Conservation (phyloP, 1,284 basidiomycete genomes). For the Quambalaria eucalypti region DNA sequence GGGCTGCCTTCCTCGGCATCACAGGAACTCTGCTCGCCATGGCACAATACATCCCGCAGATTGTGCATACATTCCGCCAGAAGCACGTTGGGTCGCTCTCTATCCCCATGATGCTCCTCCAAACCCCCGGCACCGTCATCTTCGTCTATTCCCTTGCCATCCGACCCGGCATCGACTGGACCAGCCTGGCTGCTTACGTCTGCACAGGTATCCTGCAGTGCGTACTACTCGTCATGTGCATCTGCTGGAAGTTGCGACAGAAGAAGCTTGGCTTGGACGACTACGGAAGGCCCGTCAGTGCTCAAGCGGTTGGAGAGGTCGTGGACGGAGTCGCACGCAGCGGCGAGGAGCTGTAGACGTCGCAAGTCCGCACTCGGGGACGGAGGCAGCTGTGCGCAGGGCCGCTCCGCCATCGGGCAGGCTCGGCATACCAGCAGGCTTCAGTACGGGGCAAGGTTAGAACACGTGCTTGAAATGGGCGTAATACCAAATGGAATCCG, state of each 20-base stretch:
- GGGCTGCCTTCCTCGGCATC: slow-evolving; percentile 82
- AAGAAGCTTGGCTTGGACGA: slow-evolving; percentile 73
- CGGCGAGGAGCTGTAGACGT: no score
- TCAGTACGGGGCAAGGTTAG: no score
- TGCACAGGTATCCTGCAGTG: slow-evolving; percentile 80
- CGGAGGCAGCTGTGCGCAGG: no score
- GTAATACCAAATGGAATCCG: no score
- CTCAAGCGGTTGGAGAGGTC: no score
- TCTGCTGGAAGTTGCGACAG: slow-evolving; percentile 53
- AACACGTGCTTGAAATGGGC: no score
- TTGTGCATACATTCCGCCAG: slow-evolving; percentile 65
- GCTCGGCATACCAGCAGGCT: no score
- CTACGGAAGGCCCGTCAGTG: slow-evolving; percentile 66
- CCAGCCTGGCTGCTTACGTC: slow-evolving; percentile 55
- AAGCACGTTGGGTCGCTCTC: slow-evolving; percentile 83
- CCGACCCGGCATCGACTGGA: slow-evolving; percentile 36
- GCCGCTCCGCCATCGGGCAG: no score
- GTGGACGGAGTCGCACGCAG: no score
- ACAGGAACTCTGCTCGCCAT: slow-evolving; percentile 67
- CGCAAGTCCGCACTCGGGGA: no score
- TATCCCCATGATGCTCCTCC: slow-evolving; percentile 87
- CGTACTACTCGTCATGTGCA: slow-evolving; percentile 57
- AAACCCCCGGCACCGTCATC: slow-evolving; percentile 78
- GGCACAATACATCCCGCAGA: slow-evolving; percentile 79
- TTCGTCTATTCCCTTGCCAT: slow-evolving; percentile 64